A percentile compares a stretch with the other conserved stretches of the same genome.
Conservation (phyloP, 306 rosid genomes). For the Erythrophleum fordii region DNA sequence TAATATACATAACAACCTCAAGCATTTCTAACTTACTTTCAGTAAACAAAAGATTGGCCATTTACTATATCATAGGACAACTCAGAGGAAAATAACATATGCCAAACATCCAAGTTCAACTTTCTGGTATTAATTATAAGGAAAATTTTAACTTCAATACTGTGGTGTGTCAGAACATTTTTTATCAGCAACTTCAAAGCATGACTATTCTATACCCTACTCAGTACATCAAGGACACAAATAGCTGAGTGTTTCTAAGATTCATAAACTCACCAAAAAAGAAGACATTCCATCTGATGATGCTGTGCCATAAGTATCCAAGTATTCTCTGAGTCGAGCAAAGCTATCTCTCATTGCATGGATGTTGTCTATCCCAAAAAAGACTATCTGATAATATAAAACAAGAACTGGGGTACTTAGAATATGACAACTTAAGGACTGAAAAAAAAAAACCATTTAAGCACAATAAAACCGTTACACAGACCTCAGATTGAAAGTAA, state of each 20-base stretch:
- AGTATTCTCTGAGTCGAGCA: slow-evolving; percentile 87
- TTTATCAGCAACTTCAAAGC: slow-evolving; percentile 19
- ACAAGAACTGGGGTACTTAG: background rate
- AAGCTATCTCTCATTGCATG: slow-evolving; percentile 98
- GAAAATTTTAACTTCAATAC: background rate
- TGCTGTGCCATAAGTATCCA: slow-evolving; percentile 81
- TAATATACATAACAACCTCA: too few species aligned
- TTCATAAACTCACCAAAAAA: slow-evolving; percentile 74
- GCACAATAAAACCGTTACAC: slow-evolving; percentile 33
- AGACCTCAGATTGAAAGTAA: slow-evolving; percentile 93
- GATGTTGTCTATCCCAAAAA: slow-evolving; percentile 96
- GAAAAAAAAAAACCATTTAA: slow-evolving; percentile 33
- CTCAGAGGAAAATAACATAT: background rate
- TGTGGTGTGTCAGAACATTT: slow-evolving; percentile 1
- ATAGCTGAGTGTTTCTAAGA: slow-evolving; percentile 28
- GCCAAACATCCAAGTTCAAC: background rate
- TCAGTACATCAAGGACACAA: slow-evolving; percentile 23
- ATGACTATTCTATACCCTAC: slow-evolving; percentile 26
- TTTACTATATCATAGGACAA: background rate
- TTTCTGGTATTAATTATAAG: background rate
- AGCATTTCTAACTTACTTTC: too few species aligned
- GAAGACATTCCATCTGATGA: slow-evolving; percentile 99
- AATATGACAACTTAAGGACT: slow-evolving; percentile 24
- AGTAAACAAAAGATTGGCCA: background rate
- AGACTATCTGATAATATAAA: slow-evolving; percentile 67